Evolutionary conservation across 768 basidiomycete genomes (phyloP).

Genomic region (Lactarius vividus): DNA sequence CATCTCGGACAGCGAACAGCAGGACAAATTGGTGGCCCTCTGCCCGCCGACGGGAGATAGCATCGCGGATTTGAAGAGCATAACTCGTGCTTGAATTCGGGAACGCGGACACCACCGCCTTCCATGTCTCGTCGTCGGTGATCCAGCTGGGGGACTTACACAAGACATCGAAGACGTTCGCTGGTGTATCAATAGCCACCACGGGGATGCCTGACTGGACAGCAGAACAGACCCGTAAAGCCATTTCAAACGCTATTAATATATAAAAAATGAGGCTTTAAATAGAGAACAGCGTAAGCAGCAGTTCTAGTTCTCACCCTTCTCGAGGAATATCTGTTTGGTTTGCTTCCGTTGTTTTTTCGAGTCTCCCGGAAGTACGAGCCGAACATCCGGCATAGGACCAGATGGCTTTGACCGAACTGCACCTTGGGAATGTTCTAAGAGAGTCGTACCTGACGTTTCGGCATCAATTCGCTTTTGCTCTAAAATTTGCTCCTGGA

Average conservation of each 20-base stretch:
- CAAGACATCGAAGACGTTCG: constrained; percentile 60
- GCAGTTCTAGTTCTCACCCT: constrained; percentile 43
- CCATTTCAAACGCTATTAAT: constrained; percentile 59
- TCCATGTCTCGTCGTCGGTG: constrained; percentile 75
- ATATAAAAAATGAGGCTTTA: not conserved
- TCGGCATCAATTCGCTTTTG: constrained; percentile 71
- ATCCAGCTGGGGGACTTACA: constrained; percentile 59
- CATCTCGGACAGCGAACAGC: constrained; percentile 66
- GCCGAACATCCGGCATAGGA: constrained; percentile 49
- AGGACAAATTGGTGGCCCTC: constrained; percentile 65
- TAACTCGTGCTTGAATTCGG: constrained; percentile 58
- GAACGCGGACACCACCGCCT: constrained; percentile 51
- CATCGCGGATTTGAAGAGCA: constrained; percentile 65
- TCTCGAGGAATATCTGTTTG: constrained; percentile 66
- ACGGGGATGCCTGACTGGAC: constrained; percentile 61
- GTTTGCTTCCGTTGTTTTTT: constrained; percentile 74
- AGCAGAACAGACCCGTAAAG: constrained; percentile 54
- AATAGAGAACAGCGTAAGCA: not conserved
- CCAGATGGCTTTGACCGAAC: constrained; percentile 38
- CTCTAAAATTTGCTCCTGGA: constrained; percentile 75
- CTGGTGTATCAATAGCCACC: constrained; percentile 68
- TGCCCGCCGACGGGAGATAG: constrained; percentile 54
- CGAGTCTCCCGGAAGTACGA: constrained; percentile 62
- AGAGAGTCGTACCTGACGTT: constrained; percentile 54
- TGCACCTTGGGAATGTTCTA: constrained; percentile 38